A percentile compares a stretch with the other conserved stretches of the same genome.
Evolutionary conservation across 305 asterid species (phyloP).

Genomic region (Fraxinus nigra): DNA sequence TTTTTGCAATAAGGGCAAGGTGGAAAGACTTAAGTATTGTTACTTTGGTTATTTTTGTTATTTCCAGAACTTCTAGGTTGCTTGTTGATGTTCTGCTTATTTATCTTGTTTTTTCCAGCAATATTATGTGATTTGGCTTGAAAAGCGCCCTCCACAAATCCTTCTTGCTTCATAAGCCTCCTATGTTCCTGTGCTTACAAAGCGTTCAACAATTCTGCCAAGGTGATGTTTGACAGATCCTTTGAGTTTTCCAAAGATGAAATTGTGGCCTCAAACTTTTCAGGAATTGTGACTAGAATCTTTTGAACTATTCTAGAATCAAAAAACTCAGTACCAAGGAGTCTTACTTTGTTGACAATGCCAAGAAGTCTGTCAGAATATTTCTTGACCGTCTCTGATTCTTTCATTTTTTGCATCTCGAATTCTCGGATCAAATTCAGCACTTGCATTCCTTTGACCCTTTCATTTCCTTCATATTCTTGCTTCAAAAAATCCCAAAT

Average conservation of each 20-base stretch:
- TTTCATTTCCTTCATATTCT: not conserved
- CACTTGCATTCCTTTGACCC: not conserved
- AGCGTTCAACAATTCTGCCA: not conserved
- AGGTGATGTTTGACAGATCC: not conserved
- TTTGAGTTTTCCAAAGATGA: not conserved
- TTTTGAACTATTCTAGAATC: not conserved
- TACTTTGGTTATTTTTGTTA: not conserved
- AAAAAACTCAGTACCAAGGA: not conserved
- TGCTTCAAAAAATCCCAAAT: constrained; percentile 4
- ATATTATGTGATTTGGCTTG: not conserved
- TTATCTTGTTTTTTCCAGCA: not conserved
- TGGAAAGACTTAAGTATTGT: not conserved
- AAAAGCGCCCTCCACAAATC: not conserved
- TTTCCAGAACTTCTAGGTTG: not conserved
- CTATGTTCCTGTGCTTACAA: not conserved
- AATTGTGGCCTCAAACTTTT: constrained; percentile 9
- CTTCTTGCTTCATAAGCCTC: not conserved
- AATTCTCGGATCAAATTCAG: not conserved
- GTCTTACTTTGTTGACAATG: constrained; percentile 8
- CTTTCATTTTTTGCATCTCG: constrained; percentile 12
- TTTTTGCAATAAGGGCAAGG: not conserved
- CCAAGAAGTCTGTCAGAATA: not conserved
- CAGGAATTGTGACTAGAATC: not conserved
- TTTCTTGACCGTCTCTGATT: constrained; percentile 1
- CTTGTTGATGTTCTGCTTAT: not conserved